phyloP scores from a whole-genome alignment of 306 rosid genomes.

The Corylus avellana region DNA sequence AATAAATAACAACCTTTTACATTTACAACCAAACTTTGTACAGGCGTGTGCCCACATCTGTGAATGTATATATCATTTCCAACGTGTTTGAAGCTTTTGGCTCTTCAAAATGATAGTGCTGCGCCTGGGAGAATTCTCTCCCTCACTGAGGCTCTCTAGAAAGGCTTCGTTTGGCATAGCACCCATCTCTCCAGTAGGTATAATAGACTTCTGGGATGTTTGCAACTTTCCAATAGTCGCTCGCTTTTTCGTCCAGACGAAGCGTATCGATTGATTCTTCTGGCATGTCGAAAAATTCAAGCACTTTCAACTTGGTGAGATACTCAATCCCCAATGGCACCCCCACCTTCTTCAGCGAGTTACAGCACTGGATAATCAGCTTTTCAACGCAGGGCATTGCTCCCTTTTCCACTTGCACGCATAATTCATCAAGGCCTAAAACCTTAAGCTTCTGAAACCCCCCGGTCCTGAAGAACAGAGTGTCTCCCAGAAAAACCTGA shows the following conservation, averaged over 20 bases:
- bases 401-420: conserved; percentile 50
- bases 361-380: conserved; percentile 56
- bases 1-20: not conserved
- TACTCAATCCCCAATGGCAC: conserved; percentile 59
- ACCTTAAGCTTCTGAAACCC: conserved; percentile 65
- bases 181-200: conserved; percentile 66
- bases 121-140: not conserved
- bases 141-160: not conserved
- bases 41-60: not conserved
- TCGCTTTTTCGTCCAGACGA: conserved; percentile 40
- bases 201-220: conserved; percentile 61
- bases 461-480: conserved; percentile 46
- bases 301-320: conserved; percentile 47
- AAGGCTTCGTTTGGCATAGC: not conserved
- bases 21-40: not conserved
- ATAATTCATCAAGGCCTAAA: conserved; percentile 55
- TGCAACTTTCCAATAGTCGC: conserved; percentile 52
- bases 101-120: not conserved
- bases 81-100: not conserved
- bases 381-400: conserved; percentile 68
- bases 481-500: conserved; percentile 47
- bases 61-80: not conserved
- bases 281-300: conserved; percentile 69
- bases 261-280: conserved; percentile 51
- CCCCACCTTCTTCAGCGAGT: conserved; percentile 42